Evolutionary conservation across 257 asterid genomes (phyloP).

Genomic region (Nicotiana undulata): DNA sequence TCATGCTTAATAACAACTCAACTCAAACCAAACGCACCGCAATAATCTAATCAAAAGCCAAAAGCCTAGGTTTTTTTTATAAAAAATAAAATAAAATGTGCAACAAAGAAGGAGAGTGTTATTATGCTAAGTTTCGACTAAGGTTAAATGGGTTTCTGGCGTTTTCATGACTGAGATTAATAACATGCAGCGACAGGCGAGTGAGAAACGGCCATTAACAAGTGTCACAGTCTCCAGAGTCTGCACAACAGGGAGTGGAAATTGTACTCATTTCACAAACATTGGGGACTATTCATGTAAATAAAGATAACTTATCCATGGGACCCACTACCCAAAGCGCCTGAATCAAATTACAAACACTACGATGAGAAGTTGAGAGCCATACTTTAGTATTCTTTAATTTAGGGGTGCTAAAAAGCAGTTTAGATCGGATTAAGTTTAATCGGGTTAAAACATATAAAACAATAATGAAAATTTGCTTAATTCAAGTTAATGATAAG

Average conservation of each 20-base stretch:
- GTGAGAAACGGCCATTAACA: conserved; percentile 8
- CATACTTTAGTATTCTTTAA: neutral
- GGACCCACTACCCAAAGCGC: too few relatives aligned
- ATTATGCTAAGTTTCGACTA: neutral
- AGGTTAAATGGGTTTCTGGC: conserved; percentile 7
- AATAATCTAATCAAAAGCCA: neutral
- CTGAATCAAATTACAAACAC: too few relatives aligned
- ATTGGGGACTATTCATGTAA: neutral
- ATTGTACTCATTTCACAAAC: neutral
- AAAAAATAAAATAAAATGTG: neutral
- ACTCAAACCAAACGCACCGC: neutral
- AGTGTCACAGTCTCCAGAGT: conserved; percentile 10
- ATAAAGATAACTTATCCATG: neutral
- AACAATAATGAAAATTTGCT: neutral
- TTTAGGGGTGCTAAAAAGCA: neutral
- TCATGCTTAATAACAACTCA: conserved; percentile 32
- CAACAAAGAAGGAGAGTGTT: neutral
- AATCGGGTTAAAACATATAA: too few relatives aligned
- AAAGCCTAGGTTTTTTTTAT: neutral
- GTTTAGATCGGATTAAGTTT: too few relatives aligned
- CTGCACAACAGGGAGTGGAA: neutral
- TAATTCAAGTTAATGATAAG: neutral
- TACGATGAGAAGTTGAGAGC: neutral
- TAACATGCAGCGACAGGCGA: conserved; percentile 16
- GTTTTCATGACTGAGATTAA: neutral